phyloP scores from a whole-genome alignment of 257 asterid genomes.

The Solanum chiquidenum region DNA sequence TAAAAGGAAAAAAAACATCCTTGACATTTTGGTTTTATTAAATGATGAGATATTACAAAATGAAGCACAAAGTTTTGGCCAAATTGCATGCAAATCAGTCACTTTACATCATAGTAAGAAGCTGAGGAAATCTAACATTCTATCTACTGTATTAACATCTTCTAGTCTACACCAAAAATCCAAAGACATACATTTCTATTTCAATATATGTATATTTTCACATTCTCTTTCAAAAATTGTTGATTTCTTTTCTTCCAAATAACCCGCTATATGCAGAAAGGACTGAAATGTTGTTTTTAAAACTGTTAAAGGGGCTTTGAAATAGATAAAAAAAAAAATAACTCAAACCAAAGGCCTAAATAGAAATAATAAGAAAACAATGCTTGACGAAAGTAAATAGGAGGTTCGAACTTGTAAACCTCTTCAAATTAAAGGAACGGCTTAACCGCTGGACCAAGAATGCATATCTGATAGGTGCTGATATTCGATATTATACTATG shows the following conservation, averaged over 20 bases:
- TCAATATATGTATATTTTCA: not conserved
- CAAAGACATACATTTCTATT: not conserved
- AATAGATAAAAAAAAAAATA: not conserved
- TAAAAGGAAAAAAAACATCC: not conserved
- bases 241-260: not conserved
- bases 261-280: not conserved
- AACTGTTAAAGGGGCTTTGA: not conserved
- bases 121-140: not conserved
- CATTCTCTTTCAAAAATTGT: not conserved
- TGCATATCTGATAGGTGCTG: not conserved
- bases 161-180: not conserved
- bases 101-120: not conserved
- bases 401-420: not conserved
- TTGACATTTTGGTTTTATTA: not conserved
- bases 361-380: not conserved
- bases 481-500: not conserved
- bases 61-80: not conserved
- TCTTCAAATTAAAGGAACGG: not conserved
- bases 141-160: not conserved
- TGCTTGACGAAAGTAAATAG: not conserved
- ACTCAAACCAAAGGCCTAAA: not conserved
- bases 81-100: not conserved
- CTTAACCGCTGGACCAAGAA: not conserved
- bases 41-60: not conserved
- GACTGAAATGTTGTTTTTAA: not conserved